A percentile compares a stretch with the other conserved stretches of the same genome.
Evolutionary conservation across 2,329 filamentous ascomycete species (phyloP).

Genomic region (Aspergillus puulaauensis): DNA sequence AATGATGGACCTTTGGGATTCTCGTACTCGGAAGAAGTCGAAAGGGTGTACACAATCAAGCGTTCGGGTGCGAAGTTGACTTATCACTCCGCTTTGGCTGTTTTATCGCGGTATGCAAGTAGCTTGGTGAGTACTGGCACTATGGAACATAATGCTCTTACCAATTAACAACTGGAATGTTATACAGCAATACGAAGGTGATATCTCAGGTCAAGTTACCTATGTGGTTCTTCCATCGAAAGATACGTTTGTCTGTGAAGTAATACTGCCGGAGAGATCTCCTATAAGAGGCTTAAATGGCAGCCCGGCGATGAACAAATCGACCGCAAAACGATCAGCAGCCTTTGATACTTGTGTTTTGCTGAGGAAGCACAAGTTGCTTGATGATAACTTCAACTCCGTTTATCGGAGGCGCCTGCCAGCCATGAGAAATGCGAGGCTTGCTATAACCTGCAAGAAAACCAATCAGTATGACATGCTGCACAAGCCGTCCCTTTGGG

Average conservation of each 20-base stretch:
- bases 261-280: conserved; percentile 72
- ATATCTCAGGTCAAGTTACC: conserved; percentile 48
- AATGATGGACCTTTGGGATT: conserved; percentile 58
- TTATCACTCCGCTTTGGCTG: conserved; percentile 68
- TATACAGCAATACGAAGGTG: conserved; percentile 46
- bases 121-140: conserved; percentile 52
- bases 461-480: conserved; percentile 73
- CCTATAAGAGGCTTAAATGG: conserved; percentile 69
- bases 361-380: conserved; percentile 63
- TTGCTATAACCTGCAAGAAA: conserved; percentile 80
- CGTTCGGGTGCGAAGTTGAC: conserved; percentile 75
- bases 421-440: conserved; percentile 78
- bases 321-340: conserved; percentile 80
- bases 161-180: conserved; percentile 5
- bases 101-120: conserved; percentile 72
- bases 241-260: conserved; percentile 70
- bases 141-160: neutral
- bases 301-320: conserved; percentile 64
- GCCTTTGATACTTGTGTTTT: conserved; percentile 79
- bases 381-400: conserved; percentile 75
- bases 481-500: conserved; percentile 76
- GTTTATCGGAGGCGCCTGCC: conserved; percentile 70
- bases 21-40: conserved; percentile 54
- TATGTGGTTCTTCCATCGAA: conserved; percentile 63
- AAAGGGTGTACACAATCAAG: conserved; percentile 60